Base-by-base conservation (phyloP, 2,329 filamentous ascomycete genomes). In the Lachnellula occidentalis region DNA sequence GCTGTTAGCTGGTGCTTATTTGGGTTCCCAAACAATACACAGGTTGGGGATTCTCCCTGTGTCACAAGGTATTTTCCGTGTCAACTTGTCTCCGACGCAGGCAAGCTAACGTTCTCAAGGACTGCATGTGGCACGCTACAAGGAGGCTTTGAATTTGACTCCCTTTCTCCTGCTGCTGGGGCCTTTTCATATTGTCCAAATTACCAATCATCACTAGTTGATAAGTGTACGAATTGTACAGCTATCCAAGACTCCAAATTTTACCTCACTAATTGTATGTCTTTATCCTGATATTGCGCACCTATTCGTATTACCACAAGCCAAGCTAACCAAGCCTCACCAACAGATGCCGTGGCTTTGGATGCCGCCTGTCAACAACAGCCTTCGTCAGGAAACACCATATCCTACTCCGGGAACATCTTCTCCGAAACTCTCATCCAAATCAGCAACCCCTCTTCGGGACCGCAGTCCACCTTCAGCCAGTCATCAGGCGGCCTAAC, bases 1-100 rank as follows among this genome's bases (percentile, higher is more conserved):
- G 73, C 79, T 5, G 59, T 78, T 1, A 78, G 77, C 1, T 76
- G 76, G 61, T 86, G 83, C 62, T 61, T 85, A 1, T 85, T 75
- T 56, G 78, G 77, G 2, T 66, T 69, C 5, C 76, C 76, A 0
- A 68, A 72, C 31, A 76, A 79, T 51, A 61, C 71, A 1, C 59
- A 73, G 11, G 64, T 72, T 11, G 67, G 67, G 2, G 68, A 72
- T 52, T 77, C 8, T 80, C 65, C 65, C 39, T 68, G 82, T 59
- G 69, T 76, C 12, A 85, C 79, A 42, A 73, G 70, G 81, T 83
- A 69, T 61, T 68, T 19, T 8, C 24, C 24, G n/a, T 22, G 51
- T 12, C 5, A 22, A 14, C 9, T 27, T 21, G 22, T 21, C 12
- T 14, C 17, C 34, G 2, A 1, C 11, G 31, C 34, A 14, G 27